Percentiles rank a stretch among this genome's conserved stretches.
These are phyloP conservation scores for Psilocybe subaeruginosa DNA, from an alignment of 768 basidiomycete species.

Conservation along the genomic window DNA sequence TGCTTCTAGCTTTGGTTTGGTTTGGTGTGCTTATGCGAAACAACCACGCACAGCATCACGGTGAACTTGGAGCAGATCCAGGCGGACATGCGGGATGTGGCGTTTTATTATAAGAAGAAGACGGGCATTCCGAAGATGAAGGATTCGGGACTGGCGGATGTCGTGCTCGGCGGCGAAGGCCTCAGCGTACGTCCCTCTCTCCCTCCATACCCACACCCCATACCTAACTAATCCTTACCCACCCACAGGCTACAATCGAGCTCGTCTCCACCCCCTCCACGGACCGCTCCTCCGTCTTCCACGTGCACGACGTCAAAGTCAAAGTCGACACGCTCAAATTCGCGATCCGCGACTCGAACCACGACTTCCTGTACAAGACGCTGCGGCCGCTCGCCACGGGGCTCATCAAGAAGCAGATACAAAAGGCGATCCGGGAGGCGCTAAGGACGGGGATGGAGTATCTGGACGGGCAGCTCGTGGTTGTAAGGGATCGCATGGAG, in stretches of 20 bases:
- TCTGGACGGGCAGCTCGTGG: conserved; percentile 85
- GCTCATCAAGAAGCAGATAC: conserved; percentile 77
- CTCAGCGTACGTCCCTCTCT: conserved; percentile 52
- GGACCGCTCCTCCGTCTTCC: conserved; percentile 73
- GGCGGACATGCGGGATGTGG: conserved; percentile 91
- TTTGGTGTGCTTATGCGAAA: too few relatives aligned
- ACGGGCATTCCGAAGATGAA: conserved; percentile 76
- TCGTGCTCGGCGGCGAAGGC: conserved; percentile 83
- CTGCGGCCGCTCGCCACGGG: conserved; percentile 78
- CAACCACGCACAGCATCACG: conserved; percentile 50
- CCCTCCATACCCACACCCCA: too few relatives aligned
- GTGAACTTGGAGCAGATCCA: conserved; percentile 86
- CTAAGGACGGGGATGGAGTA: conserved; percentile 85
- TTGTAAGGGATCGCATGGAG: conserved; percentile 81
- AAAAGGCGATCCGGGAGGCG: conserved; percentile 59
- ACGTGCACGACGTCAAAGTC: conserved; percentile 70
- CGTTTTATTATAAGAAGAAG: conserved; percentile 91
- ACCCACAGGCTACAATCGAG: conserved; percentile 55
- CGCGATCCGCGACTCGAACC: conserved; percentile 88
- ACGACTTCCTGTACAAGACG: conserved; percentile 87
- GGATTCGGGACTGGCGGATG: conserved; percentile 86
- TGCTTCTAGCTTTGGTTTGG: too few relatives aligned
- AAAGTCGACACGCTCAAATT: conserved; percentile 90
- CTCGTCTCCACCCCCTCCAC: conserved; percentile 61
- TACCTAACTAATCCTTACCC: background rate